Percentiles rank a stretch among this genome's conserved stretches.
Evolutionary conservation across 116 monocot genomes (phyloP).

Genomic region (Trichopus zeylanicus): DNA sequence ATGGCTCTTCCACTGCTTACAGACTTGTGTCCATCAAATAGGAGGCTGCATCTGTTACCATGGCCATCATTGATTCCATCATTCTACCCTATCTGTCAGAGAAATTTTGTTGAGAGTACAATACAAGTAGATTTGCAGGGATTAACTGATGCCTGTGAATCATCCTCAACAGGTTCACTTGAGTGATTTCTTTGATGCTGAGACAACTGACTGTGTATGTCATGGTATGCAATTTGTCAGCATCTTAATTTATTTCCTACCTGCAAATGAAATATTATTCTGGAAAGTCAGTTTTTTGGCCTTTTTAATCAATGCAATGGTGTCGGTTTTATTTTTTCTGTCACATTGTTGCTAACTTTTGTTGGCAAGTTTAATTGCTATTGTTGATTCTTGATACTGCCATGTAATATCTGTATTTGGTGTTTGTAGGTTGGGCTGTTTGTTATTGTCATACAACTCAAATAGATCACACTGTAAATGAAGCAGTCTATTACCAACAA

Average conservation of each 20-base stretch:
- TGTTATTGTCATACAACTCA: not conserved
- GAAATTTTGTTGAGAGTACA: too few relatives aligned
- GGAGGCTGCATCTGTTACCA: too few relatives aligned
- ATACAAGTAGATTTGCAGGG: not conserved
- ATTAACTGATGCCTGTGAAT: not conserved
- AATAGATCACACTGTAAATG: not conserved
- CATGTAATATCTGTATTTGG: too few relatives aligned
- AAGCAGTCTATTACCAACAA: not conserved
- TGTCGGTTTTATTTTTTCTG: not conserved
- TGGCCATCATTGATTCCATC: too few relatives aligned
- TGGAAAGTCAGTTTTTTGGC: too few relatives aligned
- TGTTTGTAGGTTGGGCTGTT: not conserved
- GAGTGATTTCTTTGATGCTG: not conserved
- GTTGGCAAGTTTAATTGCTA: not conserved
- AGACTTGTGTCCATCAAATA: too few relatives aligned
- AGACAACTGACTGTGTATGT: not conserved
- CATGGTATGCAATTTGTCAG: not conserved
- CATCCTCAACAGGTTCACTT: not conserved
- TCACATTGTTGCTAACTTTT: not conserved
- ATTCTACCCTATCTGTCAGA: too few relatives aligned
- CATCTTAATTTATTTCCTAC: too few relatives aligned
- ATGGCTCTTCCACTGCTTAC: too few relatives aligned
- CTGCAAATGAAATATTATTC: too few relatives aligned
- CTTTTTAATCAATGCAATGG: not conserved
- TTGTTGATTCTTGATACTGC: not conserved